phyloP scores from a whole-genome alignment of 169 alveolate species.

The Plasmodium gallinaceum region DNA sequence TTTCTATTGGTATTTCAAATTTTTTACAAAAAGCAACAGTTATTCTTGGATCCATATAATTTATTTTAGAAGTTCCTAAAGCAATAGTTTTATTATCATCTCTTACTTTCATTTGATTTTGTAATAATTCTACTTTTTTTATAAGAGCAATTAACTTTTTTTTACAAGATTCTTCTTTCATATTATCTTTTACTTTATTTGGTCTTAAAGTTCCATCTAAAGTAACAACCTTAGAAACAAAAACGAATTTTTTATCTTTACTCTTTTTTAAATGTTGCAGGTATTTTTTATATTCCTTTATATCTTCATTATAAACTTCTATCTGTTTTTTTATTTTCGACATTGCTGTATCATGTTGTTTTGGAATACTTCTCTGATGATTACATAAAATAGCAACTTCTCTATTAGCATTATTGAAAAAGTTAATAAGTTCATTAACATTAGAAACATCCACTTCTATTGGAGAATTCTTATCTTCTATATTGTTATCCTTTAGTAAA shows the following conservation, averaged over 20 bases:
- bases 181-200: slow-evolving; percentile 59
- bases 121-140: slow-evolving; percentile 76
- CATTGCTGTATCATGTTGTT: slow-evolving; percentile 95
- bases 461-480: slow-evolving; percentile 77
- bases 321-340: slow-evolving; percentile 92
- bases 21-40: slow-evolving; percentile 97
- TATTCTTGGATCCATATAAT: slow-evolving; percentile 99
- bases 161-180: slow-evolving; percentile 79
- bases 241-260: slow-evolving; percentile 72
- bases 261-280: slow-evolving; percentile 87
- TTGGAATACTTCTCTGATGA: slow-evolving; percentile 96
- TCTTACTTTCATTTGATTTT: slow-evolving; percentile 91
- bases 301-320: slow-evolving; percentile 88
- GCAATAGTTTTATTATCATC: slow-evolving; percentile 98
- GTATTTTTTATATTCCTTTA: slow-evolving; percentile 88
- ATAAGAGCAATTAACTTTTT: slow-evolving; percentile 74
- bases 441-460: slow-evolving; percentile 87
- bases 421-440: slow-evolving; percentile 92
- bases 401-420: slow-evolving; percentile 97
- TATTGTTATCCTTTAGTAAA: slow-evolving; percentile 16
- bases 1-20: slow-evolving; percentile 97
- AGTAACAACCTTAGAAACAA: slow-evolving; percentile 77
- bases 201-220: slow-evolving; percentile 78
- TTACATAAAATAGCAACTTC: slow-evolving; percentile 99
- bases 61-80: slow-evolving; percentile 98